Percentiles rank a stretch among this genome's conserved stretches.
Evolutionary conservation across 345 rosid genomes (phyloP).

Genomic region (Barbarea vulgaris): DNA sequence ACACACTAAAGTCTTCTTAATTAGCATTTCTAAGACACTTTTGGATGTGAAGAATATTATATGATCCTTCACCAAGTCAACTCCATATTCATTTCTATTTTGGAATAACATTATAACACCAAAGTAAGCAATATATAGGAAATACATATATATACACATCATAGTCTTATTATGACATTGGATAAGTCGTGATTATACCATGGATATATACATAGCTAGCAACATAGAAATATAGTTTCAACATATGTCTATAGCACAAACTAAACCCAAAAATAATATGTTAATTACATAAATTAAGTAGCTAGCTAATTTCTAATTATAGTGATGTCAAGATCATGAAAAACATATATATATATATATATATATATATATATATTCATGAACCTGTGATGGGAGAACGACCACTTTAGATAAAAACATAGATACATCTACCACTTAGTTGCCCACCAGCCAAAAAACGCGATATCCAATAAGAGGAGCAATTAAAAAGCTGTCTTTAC

Average conservation of each 20-base stretch:
- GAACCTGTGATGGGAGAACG: constrained; percentile 34
- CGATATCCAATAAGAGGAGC: constrained; percentile 38
- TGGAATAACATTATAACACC: constrained; percentile 28
- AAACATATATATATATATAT: background rate
- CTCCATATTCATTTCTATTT: constrained; percentile 30
- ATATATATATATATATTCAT: background rate
- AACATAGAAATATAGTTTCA: background rate
- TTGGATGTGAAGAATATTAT: constrained; percentile 12
- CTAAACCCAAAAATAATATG: background rate
- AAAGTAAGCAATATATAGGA: constrained; percentile 24
- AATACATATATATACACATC: constrained; percentile 3
- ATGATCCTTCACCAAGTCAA: constrained; percentile 31
- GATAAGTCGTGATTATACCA: constrained; percentile 8
- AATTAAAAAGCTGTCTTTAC: constrained; percentile 35
- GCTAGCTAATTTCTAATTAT: background rate
- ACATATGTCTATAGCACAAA: background rate
- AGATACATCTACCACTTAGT: constrained; percentile 28
- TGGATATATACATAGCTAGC: background rate
- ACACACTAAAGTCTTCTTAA: constrained; percentile 29
- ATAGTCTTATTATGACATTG: background rate
- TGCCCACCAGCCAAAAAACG: constrained; percentile 30
- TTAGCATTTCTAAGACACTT: constrained; percentile 26
- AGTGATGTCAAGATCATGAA: constrained; percentile 39
- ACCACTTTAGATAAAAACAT: constrained; percentile 37
- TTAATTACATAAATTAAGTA: background rate